Base-by-base conservation (phyloP, 2,329 filamentous ascomycete genomes). In the Parastagonospora nodorum region DNA sequence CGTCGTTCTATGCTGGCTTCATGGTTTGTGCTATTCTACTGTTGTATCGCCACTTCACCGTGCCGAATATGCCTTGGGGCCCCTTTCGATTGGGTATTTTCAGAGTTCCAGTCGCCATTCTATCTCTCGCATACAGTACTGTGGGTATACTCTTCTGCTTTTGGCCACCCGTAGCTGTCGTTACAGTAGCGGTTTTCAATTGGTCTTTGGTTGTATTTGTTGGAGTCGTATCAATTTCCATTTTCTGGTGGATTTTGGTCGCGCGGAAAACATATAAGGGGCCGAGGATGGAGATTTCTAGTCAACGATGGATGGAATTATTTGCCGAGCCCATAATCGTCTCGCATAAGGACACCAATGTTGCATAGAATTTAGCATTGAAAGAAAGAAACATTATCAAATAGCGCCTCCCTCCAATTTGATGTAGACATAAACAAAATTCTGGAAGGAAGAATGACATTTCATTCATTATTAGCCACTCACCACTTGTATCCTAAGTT, bases 241-340 rank as follows among this genome's bases (percentile, higher is more conserved):
- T 63, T 12, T 6, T 30, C 3, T 60, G 42, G 28, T 63, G 58
- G 42, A 42, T 41, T 0, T n/a, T 58, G 2, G 37, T 45, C 19
- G 60, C 42, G 10, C 47, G 27, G 16, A 57, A 60, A 6, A 54
- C 45, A 1, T 68, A 69, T 32, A 49, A 42, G 3, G 59, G 61
- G 7, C 59, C 61, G 2, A 57, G 50, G 7, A 51, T 57, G 30
- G 57, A 63, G 19, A 24, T 24, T 24, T 24, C 19, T 24, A 24
- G 19, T 24, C 19, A 24, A 24, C 19, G 19, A 24, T 24, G 19
- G 19, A 24, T 24, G 19, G 19, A 24, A 5, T 5, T 24, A 24
- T 24, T 24, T 24, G 19, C 19, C 5, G 19, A 24, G 19, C 19
- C 19, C 3, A 5, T 24, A 3, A 24, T 24, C 3, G 5, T 24